phyloP scores from a whole-genome alignment of 306 rosid species.

The Trichosanthes truncata region DNA sequence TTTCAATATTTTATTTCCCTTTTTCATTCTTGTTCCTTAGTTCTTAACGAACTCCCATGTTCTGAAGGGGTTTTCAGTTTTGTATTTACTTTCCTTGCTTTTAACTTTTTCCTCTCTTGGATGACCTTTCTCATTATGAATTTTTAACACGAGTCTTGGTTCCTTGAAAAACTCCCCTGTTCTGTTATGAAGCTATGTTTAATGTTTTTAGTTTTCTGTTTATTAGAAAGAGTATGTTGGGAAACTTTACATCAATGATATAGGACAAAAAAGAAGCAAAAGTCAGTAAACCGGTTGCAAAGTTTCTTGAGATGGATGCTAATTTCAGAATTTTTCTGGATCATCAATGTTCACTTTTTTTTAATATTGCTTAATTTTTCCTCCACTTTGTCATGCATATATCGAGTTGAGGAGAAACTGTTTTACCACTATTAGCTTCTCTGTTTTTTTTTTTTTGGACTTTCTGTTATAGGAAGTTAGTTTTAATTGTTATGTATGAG shows the following conservation, averaged over 20 bases:
- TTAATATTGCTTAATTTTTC: not conserved
- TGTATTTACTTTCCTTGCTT: conserved; percentile 30
- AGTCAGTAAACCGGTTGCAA: not conserved
- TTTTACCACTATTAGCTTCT: not conserved
- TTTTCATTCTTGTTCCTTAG: conserved; percentile 9
- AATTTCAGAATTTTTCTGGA: not conserved
- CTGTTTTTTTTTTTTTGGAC: not conserved
- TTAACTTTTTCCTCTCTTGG: conserved; percentile 14
- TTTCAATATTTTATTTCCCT: conserved; percentile 22
- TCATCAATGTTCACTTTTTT: not conserved
- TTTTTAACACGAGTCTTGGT: not conserved
- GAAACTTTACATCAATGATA: not conserved
- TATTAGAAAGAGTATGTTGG: not conserved
- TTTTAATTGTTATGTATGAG: not conserved
- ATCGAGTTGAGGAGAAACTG: not conserved
- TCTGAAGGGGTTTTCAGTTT: not conserved
- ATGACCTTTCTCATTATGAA: not conserved
- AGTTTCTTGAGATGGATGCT: not conserved
- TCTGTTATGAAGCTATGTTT: not conserved
- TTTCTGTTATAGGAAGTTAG: not conserved
- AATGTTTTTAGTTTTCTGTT: not conserved
- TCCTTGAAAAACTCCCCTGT: not conserved
- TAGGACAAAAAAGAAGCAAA: not conserved
- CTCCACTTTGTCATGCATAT: not conserved
- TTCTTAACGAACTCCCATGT: not conserved